Conservation (phyloP, 257 asterid genomes). For the Solanum raphanifolium region DNA sequence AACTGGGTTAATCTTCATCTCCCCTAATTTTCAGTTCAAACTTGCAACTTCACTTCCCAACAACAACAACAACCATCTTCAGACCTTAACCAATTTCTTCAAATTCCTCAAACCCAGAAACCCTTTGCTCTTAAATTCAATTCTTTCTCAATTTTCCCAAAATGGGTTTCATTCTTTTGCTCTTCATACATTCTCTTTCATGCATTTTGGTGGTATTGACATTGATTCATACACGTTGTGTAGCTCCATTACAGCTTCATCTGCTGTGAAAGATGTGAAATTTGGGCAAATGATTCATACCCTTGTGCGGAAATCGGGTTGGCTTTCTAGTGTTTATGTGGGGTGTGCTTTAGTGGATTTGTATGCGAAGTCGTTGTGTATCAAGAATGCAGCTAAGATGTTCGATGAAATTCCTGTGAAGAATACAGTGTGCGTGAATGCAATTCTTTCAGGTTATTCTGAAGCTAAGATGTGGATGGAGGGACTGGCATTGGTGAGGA, state of each 20-base stretch:
- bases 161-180: conserved; percentile 38
- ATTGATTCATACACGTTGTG: conserved; percentile 54
- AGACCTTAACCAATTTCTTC: conserved; percentile 28
- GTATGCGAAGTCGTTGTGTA: conserved; percentile 22
- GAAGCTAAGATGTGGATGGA: conserved; percentile 64
- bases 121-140: conserved; percentile 8
- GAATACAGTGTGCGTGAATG: conserved; percentile 60
- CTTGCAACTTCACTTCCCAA: conserved; percentile 6
- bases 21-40: conserved; percentile 43
- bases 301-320: conserved; percentile 38
- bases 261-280: conserved; percentile 15
- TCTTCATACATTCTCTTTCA: conserved; percentile 45
- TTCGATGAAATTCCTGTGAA: conserved; percentile 82
- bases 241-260: conserved; percentile 38
- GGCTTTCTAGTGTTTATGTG: conserved; percentile 56
- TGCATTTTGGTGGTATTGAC: conserved; percentile 46
- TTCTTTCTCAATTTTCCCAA: conserved; percentile 63
- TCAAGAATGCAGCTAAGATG: conserved; percentile 41
- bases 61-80: not conserved
- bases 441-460: conserved; percentile 60
- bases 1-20: not conserved
- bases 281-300: conserved; percentile 46
- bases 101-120: conserved; percentile 43
- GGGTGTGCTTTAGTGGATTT: conserved; percentile 63
- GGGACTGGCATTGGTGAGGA: conserved; percentile 31